These are phyloP conservation scores for Cantharellus cinnabarinus DNA, from an alignment of 768 basidiomycete genomes.

Conservation along the genomic window DNA sequence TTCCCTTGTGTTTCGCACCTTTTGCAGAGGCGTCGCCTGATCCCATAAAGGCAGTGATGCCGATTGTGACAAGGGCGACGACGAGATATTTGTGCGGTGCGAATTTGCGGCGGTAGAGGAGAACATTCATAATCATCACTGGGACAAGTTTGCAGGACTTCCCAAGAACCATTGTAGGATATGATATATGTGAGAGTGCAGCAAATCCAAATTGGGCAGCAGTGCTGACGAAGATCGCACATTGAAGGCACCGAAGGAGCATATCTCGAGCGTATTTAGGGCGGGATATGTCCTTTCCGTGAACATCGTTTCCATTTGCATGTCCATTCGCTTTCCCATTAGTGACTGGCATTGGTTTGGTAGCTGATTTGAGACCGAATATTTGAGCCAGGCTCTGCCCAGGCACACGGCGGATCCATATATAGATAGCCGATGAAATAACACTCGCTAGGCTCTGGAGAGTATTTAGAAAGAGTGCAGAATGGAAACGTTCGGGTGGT, in stretches of 20 bases:
- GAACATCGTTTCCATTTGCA: slow-evolving; percentile 16
- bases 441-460: slow-evolving; percentile 66
- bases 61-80: slow-evolving; percentile 74
- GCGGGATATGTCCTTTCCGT: slow-evolving; percentile 9
- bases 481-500: slow-evolving; percentile 42
- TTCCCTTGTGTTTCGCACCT: slow-evolving; percentile 23
- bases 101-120: slow-evolving; percentile 84
- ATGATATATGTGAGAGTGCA: slow-evolving; percentile 84
- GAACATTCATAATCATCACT: slow-evolving; percentile 92
- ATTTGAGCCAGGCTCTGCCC: slow-evolving; percentile 31
- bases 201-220: slow-evolving; percentile 96
- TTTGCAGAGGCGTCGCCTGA: slow-evolving; percentile 29
- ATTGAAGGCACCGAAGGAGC: slow-evolving; percentile 55
- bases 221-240: slow-evolving; percentile 67
- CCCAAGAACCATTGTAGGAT: slow-evolving; percentile 96
- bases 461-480: slow-evolving; percentile 66
- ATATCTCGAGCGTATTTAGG: slow-evolving; percentile 17
- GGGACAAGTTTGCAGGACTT: slow-evolving; percentile 99
- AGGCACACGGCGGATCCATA: slow-evolving; percentile 37
- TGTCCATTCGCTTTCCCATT: slow-evolving; percentile 21
- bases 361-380: slow-evolving; percentile 35
- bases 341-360: slow-evolving; percentile 12
- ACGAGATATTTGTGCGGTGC: slow-evolving; percentile 91
- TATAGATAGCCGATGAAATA: slow-evolving; percentile 57
- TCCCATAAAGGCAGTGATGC: slow-evolving; percentile 89